Evolutionary conservation across 352 stramenopile genomes (phyloP), one percentile per base, ranked within the genome.

Genomic region (Phytophthora pluvialis): DNA sequence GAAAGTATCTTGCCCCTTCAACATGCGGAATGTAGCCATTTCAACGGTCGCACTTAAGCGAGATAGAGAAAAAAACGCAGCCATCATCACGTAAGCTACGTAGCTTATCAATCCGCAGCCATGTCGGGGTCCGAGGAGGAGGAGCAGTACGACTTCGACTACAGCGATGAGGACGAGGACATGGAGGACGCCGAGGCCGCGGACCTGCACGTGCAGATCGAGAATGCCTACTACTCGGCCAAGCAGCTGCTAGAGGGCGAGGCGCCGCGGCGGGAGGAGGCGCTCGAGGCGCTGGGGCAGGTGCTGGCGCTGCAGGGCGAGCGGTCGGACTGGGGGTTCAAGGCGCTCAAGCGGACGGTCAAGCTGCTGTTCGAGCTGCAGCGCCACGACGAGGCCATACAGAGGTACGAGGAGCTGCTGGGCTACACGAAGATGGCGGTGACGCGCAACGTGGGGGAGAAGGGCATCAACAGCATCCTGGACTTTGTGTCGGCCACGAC

Each of bases 381-480:
- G 4, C 73, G 89, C 47, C 77, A 89, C 44, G 75, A 88, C 13
- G 69, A 86, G 39, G 86, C 94, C 31, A 93, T 97, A 73, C 64
- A 74, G 25, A 67, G 82, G 33, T 98, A 98, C 65, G 81, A 94
- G 54, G 79, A 94, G 69, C 81, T 98, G 21, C 77, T 98, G 32
- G 85, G 91, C 26, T 93, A 94, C 57, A 94, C 80, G 10, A 91
- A 92, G 56, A 91, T 83, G 51, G 87, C 81, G 44, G 90, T 98
- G 38, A 97, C 83, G 62, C 89, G 93, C 26, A 98, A 98, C 71
- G 90, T 97, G 16, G 81, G 95, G 43, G 95, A 98, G 78, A 98
- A 98, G 63, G 95, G 94, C 35, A 97, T 98, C 65, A 98, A 98
- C 77, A 90, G 86, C 38, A 98, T 98, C 73, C 76, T 98, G 47